Percentiles rank a stretch among this genome's conserved stretches.
Conservation (phyloP, 2,329 filamentous ascomycete genomes). For the Penicillium sp. region DNA sequence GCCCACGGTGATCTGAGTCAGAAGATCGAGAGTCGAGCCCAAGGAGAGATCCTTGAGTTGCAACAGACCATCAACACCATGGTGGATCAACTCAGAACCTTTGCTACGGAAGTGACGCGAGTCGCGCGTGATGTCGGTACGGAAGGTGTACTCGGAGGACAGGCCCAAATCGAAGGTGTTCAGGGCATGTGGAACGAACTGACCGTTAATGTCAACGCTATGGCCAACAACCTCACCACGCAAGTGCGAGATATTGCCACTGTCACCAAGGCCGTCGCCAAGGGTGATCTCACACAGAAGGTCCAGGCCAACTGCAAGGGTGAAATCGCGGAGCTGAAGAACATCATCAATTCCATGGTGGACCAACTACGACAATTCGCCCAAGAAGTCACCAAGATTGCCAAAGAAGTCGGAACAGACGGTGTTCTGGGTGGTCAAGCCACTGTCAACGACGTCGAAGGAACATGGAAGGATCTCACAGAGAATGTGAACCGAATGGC, state of each 20-base stretch:
- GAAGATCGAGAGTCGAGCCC: slow-evolving; percentile 78
- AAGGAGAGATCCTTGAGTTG: slow-evolving; percentile 78
- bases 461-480: slow-evolving; percentile 95
- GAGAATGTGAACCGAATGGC: slow-evolving; percentile 98
- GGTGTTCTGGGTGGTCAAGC: slow-evolving; percentile 92
- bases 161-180: slow-evolving; percentile 80
- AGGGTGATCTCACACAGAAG: slow-evolving; percentile 93
- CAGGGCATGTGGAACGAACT: slow-evolving; percentile 88
- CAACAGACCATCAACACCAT: slow-evolving; percentile 89
- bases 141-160: slow-evolving; percentile 78
- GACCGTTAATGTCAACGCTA: slow-evolving; percentile 83
- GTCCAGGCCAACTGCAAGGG: slow-evolving; percentile 90
- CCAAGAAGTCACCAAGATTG: slow-evolving; percentile 93
- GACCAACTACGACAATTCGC: slow-evolving; percentile 97
- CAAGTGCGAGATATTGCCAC: slow-evolving; percentile 93
- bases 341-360: slow-evolving; percentile 99
- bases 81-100: slow-evolving; percentile 82
- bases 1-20: slow-evolving; percentile 80
- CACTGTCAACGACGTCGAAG: slow-evolving; percentile 92
- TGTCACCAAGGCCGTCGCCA: slow-evolving; percentile 68
- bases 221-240: slow-evolving; percentile 83
- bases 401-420: slow-evolving; percentile 94
- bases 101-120: slow-evolving; percentile 80
- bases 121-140: slow-evolving; percentile 83
- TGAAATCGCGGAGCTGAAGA: slow-evolving; percentile 92